Base-by-base conservation (phyloP, 768 basidiomycete genomes). In the Lactifluus rugatus region DNA sequence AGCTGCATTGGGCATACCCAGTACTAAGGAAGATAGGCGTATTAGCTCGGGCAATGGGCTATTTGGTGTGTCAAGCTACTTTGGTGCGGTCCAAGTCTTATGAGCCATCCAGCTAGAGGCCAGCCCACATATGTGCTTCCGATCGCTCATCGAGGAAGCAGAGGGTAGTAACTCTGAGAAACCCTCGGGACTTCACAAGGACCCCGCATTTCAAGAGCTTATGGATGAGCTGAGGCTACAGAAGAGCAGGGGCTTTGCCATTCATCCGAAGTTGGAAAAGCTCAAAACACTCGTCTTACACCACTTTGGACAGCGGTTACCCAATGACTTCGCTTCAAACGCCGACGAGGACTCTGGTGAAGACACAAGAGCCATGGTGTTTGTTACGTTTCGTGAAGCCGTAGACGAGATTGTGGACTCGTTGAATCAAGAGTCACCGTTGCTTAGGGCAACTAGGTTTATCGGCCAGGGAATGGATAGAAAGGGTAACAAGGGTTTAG, bases 241-340 rank as follows among this genome's bases (percentile, higher is more conserved):
- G 66, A 71, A 72, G 57, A 69, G 65, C 52, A 69, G 71, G 9
- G 84, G 83, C 4, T 83, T 85, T 65, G 69, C 76, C 1, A 68
- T 78, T 53, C 95, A 99, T 71, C 95, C 95, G 3, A 99, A 99
- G 75, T 87, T 97, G 83, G 91, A 92, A 48, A 84, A 78, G 57
- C 77, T 95, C 11, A 83, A 83, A 57, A 73, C 75, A 3, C 74
- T 98, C 28, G 73, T 92, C 6, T 71, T 94, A 17, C 81, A 89
- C 45, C 88, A 96, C 70, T 96, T 97, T 67, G 80, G 78, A 3
- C 73, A 80, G 56, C 73, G 72, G 48, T 66, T 78, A 47, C 71
- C 71, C n/a, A 42, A 42, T 8, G 64, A 60, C 13, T 39, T n/a
- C 36, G 61, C 52, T 36, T 57, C 49, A 17, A 48, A 55, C 5